Evolutionary conservation across 2,329 filamentous ascomycete species (phyloP), one percentile per base, ranked within the genome.

Genomic region (Pseudomassariella vexata): DNA sequence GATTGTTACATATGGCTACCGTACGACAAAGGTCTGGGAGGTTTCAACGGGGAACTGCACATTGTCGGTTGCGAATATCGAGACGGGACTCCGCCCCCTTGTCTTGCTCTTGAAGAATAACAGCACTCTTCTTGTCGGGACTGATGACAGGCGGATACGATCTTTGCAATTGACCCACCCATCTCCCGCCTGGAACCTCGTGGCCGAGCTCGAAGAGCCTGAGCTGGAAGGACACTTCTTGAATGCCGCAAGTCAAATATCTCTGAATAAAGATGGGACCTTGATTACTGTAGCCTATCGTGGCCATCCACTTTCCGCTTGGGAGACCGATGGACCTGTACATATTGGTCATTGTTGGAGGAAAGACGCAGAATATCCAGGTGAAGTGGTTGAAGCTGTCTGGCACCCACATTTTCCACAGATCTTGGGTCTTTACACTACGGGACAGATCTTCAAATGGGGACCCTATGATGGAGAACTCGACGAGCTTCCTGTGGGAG

Each of bases 371-470:
- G 30, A 31, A 12, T 8, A 15, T 20, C 36, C 40, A 24, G 46
- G 45, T 11, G 52, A 53, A 32, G 43, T 51, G 2, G 40, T 45
- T 10, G 33, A 46, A n/a, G 26, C 43, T 10, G 36, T 38, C 8
- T 58, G 52, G 53, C 47, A 54, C 36, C 53, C 55, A 2, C 32
- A 46, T 9, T 37, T 19, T 6, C 42, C 42, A 7, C 44, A 56
- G 28, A 24, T 62, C 5, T 27, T 59, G 6, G 58, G 57, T 4
- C 22, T 59, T 6, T 49, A 54, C 28, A 42, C 47, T 11, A 53
- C 52, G 31, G 57, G 56, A 0, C 24, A 43, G 6, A 28, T 63
- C 4, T 60, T 62, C 37, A 59, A 54, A 39, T 61, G 55, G 57
- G 35, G 49, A 28, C 52, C 52, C 6, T 46, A 54, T 16, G 46